Evolutionary conservation across 2,329 filamentous ascomycete genomes (phyloP).

Genomic region (Conoideocrella luteorostrata): DNA sequence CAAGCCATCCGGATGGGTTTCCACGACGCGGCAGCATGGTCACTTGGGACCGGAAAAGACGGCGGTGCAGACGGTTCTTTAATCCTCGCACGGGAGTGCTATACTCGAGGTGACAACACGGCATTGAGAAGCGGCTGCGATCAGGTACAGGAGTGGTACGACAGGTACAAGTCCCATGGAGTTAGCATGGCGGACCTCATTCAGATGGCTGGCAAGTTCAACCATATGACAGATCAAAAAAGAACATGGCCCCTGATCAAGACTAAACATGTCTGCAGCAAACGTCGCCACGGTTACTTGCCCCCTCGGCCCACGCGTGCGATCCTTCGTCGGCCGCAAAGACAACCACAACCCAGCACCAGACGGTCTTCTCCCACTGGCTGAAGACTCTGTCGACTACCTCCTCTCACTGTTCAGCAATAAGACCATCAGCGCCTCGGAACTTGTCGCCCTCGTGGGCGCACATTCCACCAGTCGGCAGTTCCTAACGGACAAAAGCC

Average conservation of each 20-base stretch:
- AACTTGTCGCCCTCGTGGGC: slow-evolving; percentile 45
- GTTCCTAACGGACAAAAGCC: slow-evolving; percentile 30
- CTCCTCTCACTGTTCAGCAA: slow-evolving; percentile 40
- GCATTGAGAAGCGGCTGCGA: slow-evolving; percentile 37
- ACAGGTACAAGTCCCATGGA: slow-evolving; percentile 29
- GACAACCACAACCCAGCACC: slow-evolving; percentile 34
- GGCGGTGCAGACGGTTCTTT: slow-evolving; percentile 40
- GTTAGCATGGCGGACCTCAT: slow-evolving; percentile 47
- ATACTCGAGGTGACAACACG: slow-evolving; percentile 32
- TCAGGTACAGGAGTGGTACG: slow-evolving; percentile 29
- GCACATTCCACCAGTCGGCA: slow-evolving; percentile 45
- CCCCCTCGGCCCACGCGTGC: slow-evolving; percentile 36
- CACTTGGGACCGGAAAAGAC: slow-evolving; percentile 6
- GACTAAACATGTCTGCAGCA: slow-evolving; percentile 9
- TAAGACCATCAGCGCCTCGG: slow-evolving; percentile 43
- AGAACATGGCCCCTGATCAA: too few relatives aligned
- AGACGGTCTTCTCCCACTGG: slow-evolving; percentile 34
- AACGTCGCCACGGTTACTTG: slow-evolving; percentile 38
- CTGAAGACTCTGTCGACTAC: slow-evolving; percentile 31
- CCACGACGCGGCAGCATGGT: slow-evolving; percentile 37
- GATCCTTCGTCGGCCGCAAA: slow-evolving; percentile 42
- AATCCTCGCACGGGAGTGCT: slow-evolving; percentile 30
- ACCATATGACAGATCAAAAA: neutral
- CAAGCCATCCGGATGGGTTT: slow-evolving; percentile 36
- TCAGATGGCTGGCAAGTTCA: slow-evolving; percentile 37